Evolutionary conservation across 306 rosid species (phyloP).

Genomic region (Senna siamea): DNA sequence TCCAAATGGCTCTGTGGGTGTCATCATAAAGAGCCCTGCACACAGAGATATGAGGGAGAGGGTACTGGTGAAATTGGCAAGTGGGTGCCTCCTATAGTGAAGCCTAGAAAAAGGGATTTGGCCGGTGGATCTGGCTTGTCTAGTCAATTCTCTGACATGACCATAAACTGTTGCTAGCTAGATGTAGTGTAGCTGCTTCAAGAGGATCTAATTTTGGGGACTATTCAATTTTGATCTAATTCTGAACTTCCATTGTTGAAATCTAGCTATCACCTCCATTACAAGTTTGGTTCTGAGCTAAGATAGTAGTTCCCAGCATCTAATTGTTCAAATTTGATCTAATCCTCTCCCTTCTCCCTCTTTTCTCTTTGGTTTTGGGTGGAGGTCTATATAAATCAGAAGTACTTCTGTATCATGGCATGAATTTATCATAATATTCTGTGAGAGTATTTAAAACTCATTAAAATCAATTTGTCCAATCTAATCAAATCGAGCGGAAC

Average conservation of each 20-base stretch:
- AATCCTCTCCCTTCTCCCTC: too few relatives aligned
- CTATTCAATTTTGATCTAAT: slow-evolving; percentile 32
- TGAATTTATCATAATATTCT: too few relatives aligned
- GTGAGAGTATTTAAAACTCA: too few relatives aligned
- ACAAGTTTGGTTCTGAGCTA: not conserved
- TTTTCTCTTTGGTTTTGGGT: too few relatives aligned
- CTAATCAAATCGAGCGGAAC: too few relatives aligned
- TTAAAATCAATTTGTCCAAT: too few relatives aligned
- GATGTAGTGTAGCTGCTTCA: not conserved
- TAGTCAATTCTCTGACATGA: slow-evolving; percentile 64
- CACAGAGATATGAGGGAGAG: slow-evolving; percentile 9
- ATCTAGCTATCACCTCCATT: not conserved
- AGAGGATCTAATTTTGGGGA: not conserved
- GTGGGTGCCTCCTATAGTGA: slow-evolving; percentile 59
- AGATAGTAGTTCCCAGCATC: not conserved
- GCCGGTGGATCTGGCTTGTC: slow-evolving; percentile 62
- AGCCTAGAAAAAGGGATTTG: slow-evolving; percentile 47
- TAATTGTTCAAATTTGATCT: not conserved
- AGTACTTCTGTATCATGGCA: slow-evolving; percentile 15
- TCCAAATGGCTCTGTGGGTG: slow-evolving; percentile 45
- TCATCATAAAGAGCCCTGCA: slow-evolving; percentile 14
- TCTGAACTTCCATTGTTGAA: not conserved
- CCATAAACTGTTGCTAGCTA: slow-evolving; percentile 60
- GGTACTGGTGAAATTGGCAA: slow-evolving; percentile 20
- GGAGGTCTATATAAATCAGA: too few relatives aligned